phyloP scores from a whole-genome alignment of 1,284 basidiomycete genomes.

The Retiboletus fuscus region DNA sequence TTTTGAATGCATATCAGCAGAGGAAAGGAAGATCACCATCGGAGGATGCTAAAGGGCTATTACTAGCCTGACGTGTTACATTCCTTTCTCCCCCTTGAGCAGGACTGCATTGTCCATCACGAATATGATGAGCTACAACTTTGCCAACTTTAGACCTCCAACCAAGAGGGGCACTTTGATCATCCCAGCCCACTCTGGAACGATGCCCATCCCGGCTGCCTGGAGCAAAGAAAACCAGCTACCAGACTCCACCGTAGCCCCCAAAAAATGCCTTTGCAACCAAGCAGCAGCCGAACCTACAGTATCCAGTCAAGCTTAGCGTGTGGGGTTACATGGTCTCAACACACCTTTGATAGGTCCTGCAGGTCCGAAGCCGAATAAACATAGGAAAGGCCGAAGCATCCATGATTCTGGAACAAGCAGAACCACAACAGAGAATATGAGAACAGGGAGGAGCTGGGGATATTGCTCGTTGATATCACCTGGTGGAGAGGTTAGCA shows the following conservation, averaged over 20 bases:
- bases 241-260: too few relatives aligned
- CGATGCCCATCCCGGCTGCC: conserved; percentile 18
- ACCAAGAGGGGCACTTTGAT: neutral
- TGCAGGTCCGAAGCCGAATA: conserved; percentile 34
- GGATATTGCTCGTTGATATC: conserved; percentile 37
- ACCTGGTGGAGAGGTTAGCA: conserved; percentile 7
- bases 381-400: conserved; percentile 20
- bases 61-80: too few relatives aligned
- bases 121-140: neutral
- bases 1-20: too few relatives aligned
- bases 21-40: too few relatives aligned
- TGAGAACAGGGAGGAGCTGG: conserved; percentile 18
- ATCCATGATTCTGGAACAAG: conserved; percentile 35
- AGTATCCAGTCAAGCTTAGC: neutral
- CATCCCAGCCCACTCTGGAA: conserved; percentile 13
- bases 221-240: too few relatives aligned
- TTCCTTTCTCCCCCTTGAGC: too few relatives aligned
- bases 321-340: neutral
- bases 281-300: too few relatives aligned
- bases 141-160: neutral
- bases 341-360: conserved; percentile 33
- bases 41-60: too few relatives aligned
- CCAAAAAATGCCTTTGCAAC: too few relatives aligned
- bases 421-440: conserved; percentile 17
- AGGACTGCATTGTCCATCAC: too few relatives aligned